Evolutionary conservation across 768 basidiomycete genomes (phyloP).

Genomic region (Boletellus ananas): DNA sequence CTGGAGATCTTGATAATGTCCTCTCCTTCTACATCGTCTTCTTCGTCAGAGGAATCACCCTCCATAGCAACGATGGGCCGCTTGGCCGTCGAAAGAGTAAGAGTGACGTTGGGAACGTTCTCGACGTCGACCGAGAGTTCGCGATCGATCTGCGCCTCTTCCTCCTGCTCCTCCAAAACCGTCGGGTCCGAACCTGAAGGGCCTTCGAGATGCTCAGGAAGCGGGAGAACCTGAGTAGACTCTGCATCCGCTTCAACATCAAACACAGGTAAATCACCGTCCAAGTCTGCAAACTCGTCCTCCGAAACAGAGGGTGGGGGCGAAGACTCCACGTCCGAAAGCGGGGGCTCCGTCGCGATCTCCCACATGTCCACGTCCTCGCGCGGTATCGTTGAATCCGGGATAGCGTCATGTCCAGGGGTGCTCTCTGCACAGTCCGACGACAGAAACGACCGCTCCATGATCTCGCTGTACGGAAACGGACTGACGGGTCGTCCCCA

Average conservation of each 20-base stretch:
- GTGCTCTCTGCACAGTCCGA: slow-evolving; percentile 10
- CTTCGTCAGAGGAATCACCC: slow-evolving; percentile 23
- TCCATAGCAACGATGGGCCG: slow-evolving; percentile 2
- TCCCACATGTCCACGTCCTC: slow-evolving; percentile 17
- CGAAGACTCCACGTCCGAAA: slow-evolving; percentile 14
- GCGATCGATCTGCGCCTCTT: slow-evolving; percentile 35
- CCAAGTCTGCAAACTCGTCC: slow-evolving; percentile 19
- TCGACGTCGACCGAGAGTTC: slow-evolving; percentile 33
- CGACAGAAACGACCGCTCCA: slow-evolving; percentile 27
- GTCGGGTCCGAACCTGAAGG: slow-evolving; percentile 16
- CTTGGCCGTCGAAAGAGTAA: not conserved
- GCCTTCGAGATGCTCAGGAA: not conserved
- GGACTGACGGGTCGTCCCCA: slow-evolving; percentile 76
- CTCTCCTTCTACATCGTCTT: slow-evolving; percentile 35
- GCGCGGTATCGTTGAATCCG: not conserved
- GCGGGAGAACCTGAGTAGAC: slow-evolving; percentile 9
- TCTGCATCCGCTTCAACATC: slow-evolving; percentile 14
- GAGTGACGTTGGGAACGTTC: slow-evolving; percentile 5
- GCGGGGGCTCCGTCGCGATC: slow-evolving; percentile 19
- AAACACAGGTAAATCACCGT: slow-evolving; percentile 15
- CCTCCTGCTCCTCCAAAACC: slow-evolving; percentile 22
- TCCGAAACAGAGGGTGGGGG: slow-evolving; percentile 4
- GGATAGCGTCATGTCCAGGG: not conserved
- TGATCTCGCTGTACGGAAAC: slow-evolving; percentile 42
- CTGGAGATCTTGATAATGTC: slow-evolving; percentile 79